These are phyloP conservation scores for Scenedesmus sp. DNA, from an alignment of 163 green algal species.

Conservation along the genomic window DNA sequence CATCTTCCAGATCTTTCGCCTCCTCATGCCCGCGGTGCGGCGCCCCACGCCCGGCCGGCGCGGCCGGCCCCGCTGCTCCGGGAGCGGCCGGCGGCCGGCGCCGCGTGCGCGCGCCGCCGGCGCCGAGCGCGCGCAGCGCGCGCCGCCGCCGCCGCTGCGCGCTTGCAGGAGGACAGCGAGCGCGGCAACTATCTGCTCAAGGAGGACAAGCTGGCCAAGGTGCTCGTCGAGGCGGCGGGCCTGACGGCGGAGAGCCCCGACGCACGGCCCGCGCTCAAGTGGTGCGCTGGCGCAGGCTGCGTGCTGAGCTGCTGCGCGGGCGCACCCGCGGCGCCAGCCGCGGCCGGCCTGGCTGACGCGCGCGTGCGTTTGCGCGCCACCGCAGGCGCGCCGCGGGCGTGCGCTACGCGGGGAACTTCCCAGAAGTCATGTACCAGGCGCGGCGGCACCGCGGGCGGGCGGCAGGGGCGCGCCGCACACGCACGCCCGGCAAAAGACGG, in stretches of 20 bases:
- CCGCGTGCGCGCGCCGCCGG: no score
- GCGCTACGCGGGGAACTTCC: constrained; percentile 29
- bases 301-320: neutral
- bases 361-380: no score
- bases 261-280: constrained; percentile 17
- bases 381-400: neutral
- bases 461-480: no score
- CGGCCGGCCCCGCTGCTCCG: no score
- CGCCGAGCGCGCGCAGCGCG: no score
- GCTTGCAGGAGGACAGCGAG: constrained; percentile 27
- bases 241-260: constrained; percentile 3
- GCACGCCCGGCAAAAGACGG: no score
- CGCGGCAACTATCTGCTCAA: constrained; percentile 7
- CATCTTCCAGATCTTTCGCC: constrained; percentile 36
- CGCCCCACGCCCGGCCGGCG: no score
- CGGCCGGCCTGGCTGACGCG: no score
- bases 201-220: constrained; percentile 8
- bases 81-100: no score
- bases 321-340: no score
- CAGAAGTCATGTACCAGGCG: constrained; percentile 41
- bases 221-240: constrained; percentile 25
- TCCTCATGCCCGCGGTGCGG: constrained; percentile 36
- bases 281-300: neutral
- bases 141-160: constrained; percentile 4
- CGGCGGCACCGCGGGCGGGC: no score